These are phyloP conservation scores for Sanchytrium tribonematis DNA, from an alignment of 371 early-diverging fungal species.

Conservation along the genomic window DNA sequence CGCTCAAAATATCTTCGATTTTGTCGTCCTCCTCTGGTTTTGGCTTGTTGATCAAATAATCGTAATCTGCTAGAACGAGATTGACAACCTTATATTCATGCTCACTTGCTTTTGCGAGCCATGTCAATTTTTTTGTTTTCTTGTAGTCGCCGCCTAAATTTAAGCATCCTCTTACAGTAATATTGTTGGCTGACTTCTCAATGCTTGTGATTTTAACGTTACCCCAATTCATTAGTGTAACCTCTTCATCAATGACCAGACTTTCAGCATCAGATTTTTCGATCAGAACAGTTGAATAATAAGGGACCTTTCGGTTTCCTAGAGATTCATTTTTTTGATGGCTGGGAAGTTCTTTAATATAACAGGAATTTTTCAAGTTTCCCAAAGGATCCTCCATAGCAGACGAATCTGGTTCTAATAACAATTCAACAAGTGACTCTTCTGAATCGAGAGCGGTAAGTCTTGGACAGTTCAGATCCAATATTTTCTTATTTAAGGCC, in stretches of 20 bases:
- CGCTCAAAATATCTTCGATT: constrained; percentile 52
- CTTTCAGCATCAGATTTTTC: constrained; percentile 66
- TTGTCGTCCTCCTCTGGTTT: constrained; percentile 83
- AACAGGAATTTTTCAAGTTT: not conserved
- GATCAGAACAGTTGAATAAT: constrained; percentile 42
- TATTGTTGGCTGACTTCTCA: constrained; percentile 15
- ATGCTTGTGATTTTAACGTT: constrained; percentile 62
- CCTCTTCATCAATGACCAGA: constrained; percentile 60
- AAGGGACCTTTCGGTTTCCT: constrained; percentile 62
- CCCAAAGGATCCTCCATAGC: constrained; percentile 2
- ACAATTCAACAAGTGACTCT: constrained; percentile 7
- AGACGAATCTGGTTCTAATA: not conserved
- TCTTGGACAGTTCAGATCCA: constrained; percentile 82
- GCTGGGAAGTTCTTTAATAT: constrained; percentile 37
- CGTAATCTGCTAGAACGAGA: constrained; percentile 55
- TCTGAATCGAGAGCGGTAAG: constrained; percentile 49
- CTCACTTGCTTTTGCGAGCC: constrained; percentile 34
- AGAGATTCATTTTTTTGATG: constrained; percentile 88
- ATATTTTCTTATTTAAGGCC: constrained; percentile 91
- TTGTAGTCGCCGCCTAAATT: constrained; percentile 90
- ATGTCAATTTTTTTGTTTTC: constrained; percentile 95
- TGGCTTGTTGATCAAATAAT: constrained; percentile 87
- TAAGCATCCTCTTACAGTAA: constrained; percentile 24
- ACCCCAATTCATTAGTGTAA: constrained; percentile 99
- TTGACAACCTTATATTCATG: constrained; percentile 22